Percentiles rank a stretch among this genome's conserved stretches.
Conservation (phyloP, 1,139 yeast species). For the Yamadazyma oceani region DNA sequence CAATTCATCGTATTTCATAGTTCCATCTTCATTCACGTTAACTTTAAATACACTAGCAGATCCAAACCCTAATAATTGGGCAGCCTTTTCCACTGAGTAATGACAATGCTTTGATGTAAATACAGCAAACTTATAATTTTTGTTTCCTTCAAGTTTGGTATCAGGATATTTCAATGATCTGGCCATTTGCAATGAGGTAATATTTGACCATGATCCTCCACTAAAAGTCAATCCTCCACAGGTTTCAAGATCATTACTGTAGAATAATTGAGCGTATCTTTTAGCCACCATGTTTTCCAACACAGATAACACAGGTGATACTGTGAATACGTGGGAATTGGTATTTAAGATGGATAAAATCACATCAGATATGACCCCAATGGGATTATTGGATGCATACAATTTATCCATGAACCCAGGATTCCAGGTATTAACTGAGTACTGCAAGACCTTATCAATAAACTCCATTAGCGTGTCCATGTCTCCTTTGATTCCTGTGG, state of each 20-base stretch:
- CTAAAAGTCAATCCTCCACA: constrained; percentile 86
- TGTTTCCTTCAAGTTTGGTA: constrained; percentile 65
- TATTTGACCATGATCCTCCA: constrained; percentile 87
- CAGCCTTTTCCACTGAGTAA: constrained; percentile 81
- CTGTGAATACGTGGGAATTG: constrained; percentile 83
- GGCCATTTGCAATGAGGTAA: constrained; percentile 79
- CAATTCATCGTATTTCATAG: constrained; percentile 52
- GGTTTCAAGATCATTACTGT: constrained; percentile 27
- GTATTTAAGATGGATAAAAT: constrained; percentile 73
- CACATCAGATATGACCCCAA: constrained; percentile 75
- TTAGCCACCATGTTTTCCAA: constrained; percentile 70
- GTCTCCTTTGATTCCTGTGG: constrained; percentile 20
- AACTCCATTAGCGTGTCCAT: constrained; percentile 38
- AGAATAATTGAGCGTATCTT: constrained; percentile 69
- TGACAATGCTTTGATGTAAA: constrained; percentile 76
- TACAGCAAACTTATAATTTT: constrained; percentile 57
- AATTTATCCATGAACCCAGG: constrained; percentile 83
- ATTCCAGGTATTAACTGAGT: constrained; percentile 85
- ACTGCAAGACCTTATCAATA: constrained; percentile 58
- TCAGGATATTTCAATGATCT: constrained; percentile 67
- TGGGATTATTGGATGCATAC: constrained; percentile 82
- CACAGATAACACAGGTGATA: constrained; percentile 76
- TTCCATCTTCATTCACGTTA: constrained; percentile 55
- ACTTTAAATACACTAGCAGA: constrained; percentile 63
- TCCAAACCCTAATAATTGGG: constrained; percentile 76